Evolutionary conservation across 352 stramenopile species (phyloP).

Genomic region (Phytophthora citricola): DNA sequence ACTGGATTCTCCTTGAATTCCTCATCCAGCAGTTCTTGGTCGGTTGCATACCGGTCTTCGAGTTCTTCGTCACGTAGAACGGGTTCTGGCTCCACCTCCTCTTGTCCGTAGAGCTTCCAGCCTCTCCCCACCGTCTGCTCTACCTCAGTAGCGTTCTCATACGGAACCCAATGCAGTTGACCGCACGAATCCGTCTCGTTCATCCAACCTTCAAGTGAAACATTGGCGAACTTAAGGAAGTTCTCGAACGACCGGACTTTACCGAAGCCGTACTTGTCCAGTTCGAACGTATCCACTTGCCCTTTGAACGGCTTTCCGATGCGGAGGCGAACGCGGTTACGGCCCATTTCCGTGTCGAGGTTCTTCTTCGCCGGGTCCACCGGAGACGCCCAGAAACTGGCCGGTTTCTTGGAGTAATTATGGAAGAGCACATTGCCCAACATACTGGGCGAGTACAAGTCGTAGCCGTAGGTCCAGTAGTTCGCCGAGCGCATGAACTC

Average conservation of each 20-base stretch:
- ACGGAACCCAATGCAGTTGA: slow-evolving; percentile 73
- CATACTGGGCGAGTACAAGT: slow-evolving; percentile 66
- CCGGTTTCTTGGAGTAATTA: slow-evolving; percentile 72
- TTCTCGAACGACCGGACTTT: slow-evolving; percentile 53
- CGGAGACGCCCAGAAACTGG: slow-evolving; percentile 51
- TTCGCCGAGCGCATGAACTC: slow-evolving; percentile 66
- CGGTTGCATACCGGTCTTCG: background rate
- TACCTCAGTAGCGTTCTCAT: slow-evolving; percentile 49
- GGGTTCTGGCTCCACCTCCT: slow-evolving; percentile 9
- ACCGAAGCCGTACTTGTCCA: slow-evolving; percentile 60
- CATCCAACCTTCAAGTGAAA: slow-evolving; percentile 49
- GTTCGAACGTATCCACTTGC: slow-evolving; percentile 51
- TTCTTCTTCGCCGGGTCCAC: slow-evolving; percentile 46
- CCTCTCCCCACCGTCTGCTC: slow-evolving; percentile 55
- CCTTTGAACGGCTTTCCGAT: slow-evolving; percentile 61
- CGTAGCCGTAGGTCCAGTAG: slow-evolving; percentile 72
- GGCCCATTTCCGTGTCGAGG: slow-evolving; percentile 48
- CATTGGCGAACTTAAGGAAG: slow-evolving; percentile 66
- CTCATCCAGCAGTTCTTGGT: slow-evolving; percentile 11
- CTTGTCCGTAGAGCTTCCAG: slow-evolving; percentile 46
- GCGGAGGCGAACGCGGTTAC: slow-evolving; percentile 58
- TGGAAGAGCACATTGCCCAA: slow-evolving; percentile 66
- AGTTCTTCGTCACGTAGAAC: slow-evolving; percentile 2
- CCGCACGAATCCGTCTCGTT: slow-evolving; percentile 64
- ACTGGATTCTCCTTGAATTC: background rate